Percentiles rank a stretch among this genome's conserved stretches.
These are phyloP conservation scores for Erodium chrysanthum DNA, from an alignment of 441 rosid species.

Conservation along the genomic window DNA sequence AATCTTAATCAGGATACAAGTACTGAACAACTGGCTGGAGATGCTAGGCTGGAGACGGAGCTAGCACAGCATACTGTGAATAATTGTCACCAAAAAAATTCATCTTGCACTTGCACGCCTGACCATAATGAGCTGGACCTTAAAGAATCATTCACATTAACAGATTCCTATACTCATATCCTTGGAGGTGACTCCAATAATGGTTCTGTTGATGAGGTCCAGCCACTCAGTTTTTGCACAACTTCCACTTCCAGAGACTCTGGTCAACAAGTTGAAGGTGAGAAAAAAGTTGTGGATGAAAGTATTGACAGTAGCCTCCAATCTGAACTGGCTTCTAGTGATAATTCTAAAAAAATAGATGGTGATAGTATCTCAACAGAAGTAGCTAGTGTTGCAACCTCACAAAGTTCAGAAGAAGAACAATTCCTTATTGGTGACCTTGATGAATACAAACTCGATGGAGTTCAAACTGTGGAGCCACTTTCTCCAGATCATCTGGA, in stretches of 20 bases:
- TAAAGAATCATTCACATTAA: constrained; percentile 14
- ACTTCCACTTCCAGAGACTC: constrained; percentile 24
- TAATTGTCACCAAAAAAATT: constrained; percentile 19
- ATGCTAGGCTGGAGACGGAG: constrained; percentile 25
- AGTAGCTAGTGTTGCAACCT: constrained; percentile 24
- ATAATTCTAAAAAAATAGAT: constrained; percentile 22
- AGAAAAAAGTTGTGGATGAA: constrained; percentile 18
- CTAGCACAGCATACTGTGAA: constrained; percentile 10
- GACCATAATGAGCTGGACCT: constrained; percentile 19
- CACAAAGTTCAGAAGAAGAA: constrained; percentile 54
- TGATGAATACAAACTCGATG: constrained; percentile 30
- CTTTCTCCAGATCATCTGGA: constrained; percentile 21
- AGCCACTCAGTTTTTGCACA: constrained; percentile 21
- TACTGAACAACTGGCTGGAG: constrained; percentile 23
- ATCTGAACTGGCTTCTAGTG: constrained; percentile 20
- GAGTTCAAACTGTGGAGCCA: constrained; percentile 20
- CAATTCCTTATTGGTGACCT: constrained; percentile 69
- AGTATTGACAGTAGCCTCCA: constrained; percentile 16
- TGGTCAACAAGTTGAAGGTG: constrained; percentile 25
- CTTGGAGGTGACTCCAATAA: constrained; percentile 18
- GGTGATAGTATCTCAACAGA: constrained; percentile 23
- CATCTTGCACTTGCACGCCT: constrained; percentile 14
- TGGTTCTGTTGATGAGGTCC: constrained; percentile 28
- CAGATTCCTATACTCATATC: constrained; percentile 19
- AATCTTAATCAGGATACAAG: constrained; percentile 41